These are phyloP conservation scores for Acrasis kona DNA, from an alignment of 78 protist species.

Conservation along the genomic window DNA sequence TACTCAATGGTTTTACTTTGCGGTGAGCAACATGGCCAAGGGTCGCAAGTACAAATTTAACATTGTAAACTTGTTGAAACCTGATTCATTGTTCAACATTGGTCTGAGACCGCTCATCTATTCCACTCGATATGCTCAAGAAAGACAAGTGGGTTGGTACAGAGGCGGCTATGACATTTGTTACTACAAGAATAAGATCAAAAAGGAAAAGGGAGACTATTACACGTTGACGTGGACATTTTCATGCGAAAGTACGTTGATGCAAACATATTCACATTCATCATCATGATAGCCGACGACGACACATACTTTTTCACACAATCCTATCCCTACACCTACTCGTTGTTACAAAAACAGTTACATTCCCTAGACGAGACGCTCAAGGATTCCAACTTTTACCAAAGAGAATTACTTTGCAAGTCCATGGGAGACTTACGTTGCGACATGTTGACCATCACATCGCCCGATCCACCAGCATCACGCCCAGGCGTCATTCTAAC, in stretches of 20 bases:
- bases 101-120: slow-evolving; percentile 60
- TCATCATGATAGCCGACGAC: slow-evolving; percentile 14
- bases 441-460: no score
- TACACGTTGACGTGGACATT: not conserved
- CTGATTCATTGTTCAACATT: slow-evolving; percentile 27
- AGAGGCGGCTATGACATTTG: slow-evolving; percentile 35
- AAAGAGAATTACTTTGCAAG: no score
- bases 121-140: not conserved
- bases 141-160: slow-evolving; percentile 41
- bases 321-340: slow-evolving; percentile 66
- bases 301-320: slow-evolving; percentile 49
- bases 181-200: slow-evolving; percentile 28
- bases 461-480: no score
- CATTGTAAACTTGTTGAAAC: slow-evolving; percentile 54
- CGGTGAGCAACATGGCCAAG: not conserved
- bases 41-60: slow-evolving; percentile 49
- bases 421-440: no score
- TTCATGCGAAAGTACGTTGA: not conserved
- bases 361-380: no score
- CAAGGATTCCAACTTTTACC: no score
- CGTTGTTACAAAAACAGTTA: no score
- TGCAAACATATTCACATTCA: slow-evolving; percentile 34
- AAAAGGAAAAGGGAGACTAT: not conserved
- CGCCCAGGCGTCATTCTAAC: no score
- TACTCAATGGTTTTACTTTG: slow-evolving; percentile 76